Conservation (phyloP, 495 filamentous ascomycete species). For the Penicillium chermesinum region DNA sequence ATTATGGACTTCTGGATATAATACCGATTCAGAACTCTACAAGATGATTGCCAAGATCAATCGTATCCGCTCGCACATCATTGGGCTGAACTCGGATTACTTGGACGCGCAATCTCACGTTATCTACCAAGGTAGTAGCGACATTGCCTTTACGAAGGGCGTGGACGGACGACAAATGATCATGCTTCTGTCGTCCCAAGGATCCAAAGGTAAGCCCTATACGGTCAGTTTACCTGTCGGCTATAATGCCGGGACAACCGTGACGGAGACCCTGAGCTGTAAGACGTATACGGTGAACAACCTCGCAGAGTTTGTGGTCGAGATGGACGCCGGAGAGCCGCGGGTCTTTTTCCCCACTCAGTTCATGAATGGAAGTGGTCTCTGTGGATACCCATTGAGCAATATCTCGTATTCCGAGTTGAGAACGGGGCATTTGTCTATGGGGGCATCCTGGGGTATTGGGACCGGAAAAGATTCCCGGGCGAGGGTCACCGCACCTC, state of each 20-base stretch:
- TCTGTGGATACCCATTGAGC: slow-evolving; percentile 26
- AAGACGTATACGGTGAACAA: slow-evolving; percentile 35
- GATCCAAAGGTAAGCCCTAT: slow-evolving; percentile 37
- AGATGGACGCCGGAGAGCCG: slow-evolving; percentile 47
- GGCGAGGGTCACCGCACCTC: background rate
- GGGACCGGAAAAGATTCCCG: slow-evolving; percentile 12
- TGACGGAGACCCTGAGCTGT: slow-evolving; percentile 51
- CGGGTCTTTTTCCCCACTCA: slow-evolving; percentile 38
- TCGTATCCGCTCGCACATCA: slow-evolving; percentile 53
- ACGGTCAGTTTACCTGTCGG: slow-evolving; percentile 38
- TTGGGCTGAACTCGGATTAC: slow-evolving; percentile 43
- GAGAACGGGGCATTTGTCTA: background rate
- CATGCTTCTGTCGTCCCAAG: slow-evolving; percentile 55
- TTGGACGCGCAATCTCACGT: slow-evolving; percentile 35
- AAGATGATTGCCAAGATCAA: slow-evolving; percentile 53
- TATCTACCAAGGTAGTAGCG: slow-evolving; percentile 50
- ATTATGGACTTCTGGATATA: slow-evolving; percentile 63
- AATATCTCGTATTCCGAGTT: slow-evolving; percentile 12
- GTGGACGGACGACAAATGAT: slow-evolving; percentile 48
- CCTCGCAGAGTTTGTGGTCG: slow-evolving; percentile 40
- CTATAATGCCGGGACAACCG: slow-evolving; percentile 27
- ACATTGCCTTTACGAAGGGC: slow-evolving; percentile 62
- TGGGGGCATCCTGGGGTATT: background rate
- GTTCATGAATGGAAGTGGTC: slow-evolving; percentile 30
- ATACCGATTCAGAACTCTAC: slow-evolving; percentile 56